phyloP scores from a whole-genome alignment of 2,329 filamentous ascomycete species.

The Colletotrichum spinosum region DNA sequence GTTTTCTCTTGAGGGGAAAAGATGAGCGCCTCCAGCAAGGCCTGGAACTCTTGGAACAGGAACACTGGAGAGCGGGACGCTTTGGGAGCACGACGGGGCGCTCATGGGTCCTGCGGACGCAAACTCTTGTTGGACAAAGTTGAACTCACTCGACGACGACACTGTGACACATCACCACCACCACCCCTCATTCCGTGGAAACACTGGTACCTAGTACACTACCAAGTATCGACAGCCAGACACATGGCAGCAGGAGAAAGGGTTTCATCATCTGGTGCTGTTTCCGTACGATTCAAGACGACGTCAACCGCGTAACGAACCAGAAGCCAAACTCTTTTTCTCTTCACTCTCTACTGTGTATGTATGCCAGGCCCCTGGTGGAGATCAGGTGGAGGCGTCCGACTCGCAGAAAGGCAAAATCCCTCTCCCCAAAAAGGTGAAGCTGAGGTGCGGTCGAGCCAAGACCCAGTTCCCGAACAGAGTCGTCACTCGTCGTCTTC shows the following conservation, averaged over 20 bases:
- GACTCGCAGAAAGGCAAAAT: constrained; percentile 31
- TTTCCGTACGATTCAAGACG: not conserved
- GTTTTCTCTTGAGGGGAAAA: not conserved
- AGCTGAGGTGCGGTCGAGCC: too few species aligned
- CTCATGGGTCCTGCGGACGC: not conserved
- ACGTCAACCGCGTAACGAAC: not conserved
- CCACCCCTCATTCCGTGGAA: too few species aligned
- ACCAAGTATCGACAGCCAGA: not conserved
- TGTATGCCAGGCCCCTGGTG: constrained; percentile 2
- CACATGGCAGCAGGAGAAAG: not conserved
- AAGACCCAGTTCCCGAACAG: not conserved
- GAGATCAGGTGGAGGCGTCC: constrained; percentile 34
- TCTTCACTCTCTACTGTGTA: not conserved
- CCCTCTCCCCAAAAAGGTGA: constrained; percentile 24
- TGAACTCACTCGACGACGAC: not conserved
- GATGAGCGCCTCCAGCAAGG: not conserved
- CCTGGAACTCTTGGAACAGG: constrained; percentile 10
- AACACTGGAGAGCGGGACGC: not conserved
- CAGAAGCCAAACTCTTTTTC: not conserved
- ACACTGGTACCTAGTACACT: too few species aligned
- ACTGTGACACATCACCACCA: constrained; percentile 4
- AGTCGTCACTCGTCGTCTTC: constrained; percentile 24
- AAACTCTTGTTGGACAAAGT: constrained; percentile 15
- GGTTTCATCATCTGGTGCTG: not conserved
- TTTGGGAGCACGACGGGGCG: too few species aligned